Base-by-base conservation (phyloP, 108 stramenopile species). In the Fistulifera solaris region DNA sequence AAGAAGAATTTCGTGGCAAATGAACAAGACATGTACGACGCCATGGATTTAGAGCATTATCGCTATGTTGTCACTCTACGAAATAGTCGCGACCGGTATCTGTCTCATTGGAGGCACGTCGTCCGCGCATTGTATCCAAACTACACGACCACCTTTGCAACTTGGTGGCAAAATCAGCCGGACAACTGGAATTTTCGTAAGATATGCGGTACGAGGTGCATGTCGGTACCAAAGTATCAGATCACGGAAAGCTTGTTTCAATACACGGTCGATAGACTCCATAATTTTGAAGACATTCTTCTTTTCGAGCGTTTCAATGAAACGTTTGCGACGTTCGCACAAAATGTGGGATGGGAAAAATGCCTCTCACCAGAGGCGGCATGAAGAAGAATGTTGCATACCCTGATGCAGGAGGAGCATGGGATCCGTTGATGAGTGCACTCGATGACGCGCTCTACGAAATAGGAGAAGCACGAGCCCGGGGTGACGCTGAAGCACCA, bases 371-470 rank as follows among this genome's bases (percentile, higher is more conserved):
- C 31, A 35, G 8, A 8, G 31, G 31, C 31, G 31, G 31, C 31
- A 35, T 6, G 31, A 35, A 35, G 31, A 51, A 51, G 12, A 23
- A 27, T 51, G 44, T 45, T 6, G 15, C 51, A 23, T 23, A 17
- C 16, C 16, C 22, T 23, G 24, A 10, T 40, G 5, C 54, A 15
- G 31, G 31, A 35, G 31, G 31, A 35, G 11, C 8, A 10, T 62
- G 68, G 61, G 54, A 65, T 53, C 59, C 64, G 8, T 27, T 49
- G 49, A 65, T 71, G 70, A 56, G 59, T 5, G 64, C 59, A 0
- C 38, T 71, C 40, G 70, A 71, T 26, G 64, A 71, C 57, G 63
- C 64, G 1, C 26, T 71, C 11, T 71, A 71, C 51, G 70, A 71
- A 56, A 35, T 35, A 3, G 31, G 31, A 35, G 31, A 35, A 35